Evolutionary conservation across 2,329 filamentous ascomycete genomes (phyloP).

Genomic region (Zymoseptoria passerinii): DNA sequence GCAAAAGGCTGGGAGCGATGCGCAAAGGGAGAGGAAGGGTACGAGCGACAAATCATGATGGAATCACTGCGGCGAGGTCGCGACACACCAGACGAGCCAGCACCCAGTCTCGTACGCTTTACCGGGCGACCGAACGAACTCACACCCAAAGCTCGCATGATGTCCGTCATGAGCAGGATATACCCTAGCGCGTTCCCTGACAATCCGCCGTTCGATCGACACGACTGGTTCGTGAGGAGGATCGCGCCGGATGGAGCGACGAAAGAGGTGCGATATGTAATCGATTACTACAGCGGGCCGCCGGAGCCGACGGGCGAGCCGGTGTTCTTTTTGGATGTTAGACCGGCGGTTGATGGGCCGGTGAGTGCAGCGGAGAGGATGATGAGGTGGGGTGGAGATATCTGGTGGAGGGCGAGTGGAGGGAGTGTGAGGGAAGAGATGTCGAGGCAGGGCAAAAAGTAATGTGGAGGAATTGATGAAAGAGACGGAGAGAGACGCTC

Average conservation of each 20-base stretch:
- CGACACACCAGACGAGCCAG: conserved; percentile 28
- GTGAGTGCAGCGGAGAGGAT: conserved; percentile 71
- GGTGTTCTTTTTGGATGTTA: conserved; percentile 90
- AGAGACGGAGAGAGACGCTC: conserved; percentile 6
- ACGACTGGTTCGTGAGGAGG: conserved; percentile 91
- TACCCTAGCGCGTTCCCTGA: conserved; percentile 72
- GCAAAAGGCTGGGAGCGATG: conserved; percentile 34
- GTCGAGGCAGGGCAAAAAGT: conserved; percentile 20
- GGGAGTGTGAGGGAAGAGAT: conserved; percentile 50
- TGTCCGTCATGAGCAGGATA: conserved; percentile 68
- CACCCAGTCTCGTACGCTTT: conserved; percentile 73
- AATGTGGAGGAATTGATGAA: not conserved
- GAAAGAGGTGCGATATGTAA: conserved; percentile 84
- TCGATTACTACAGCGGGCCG: conserved; percentile 80
- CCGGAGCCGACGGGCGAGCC: conserved; percentile 80
- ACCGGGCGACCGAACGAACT: conserved; percentile 81
- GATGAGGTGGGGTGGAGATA: conserved; percentile 82
- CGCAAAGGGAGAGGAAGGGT: conserved; percentile 28
- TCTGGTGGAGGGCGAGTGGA: conserved; percentile 86
- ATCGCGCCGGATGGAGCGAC: conserved; percentile 54
- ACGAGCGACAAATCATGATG: conserved; percentile 17
- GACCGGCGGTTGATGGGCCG: conserved; percentile 77
- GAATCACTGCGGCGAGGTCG: conserved; percentile 18
- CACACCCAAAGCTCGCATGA: conserved; percentile 82
- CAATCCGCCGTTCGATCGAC: conserved; percentile 85